These are phyloP conservation scores for Kodamaea nitidulidarum DNA, from an alignment of 805 yeast species.

Conservation along the genomic window DNA sequence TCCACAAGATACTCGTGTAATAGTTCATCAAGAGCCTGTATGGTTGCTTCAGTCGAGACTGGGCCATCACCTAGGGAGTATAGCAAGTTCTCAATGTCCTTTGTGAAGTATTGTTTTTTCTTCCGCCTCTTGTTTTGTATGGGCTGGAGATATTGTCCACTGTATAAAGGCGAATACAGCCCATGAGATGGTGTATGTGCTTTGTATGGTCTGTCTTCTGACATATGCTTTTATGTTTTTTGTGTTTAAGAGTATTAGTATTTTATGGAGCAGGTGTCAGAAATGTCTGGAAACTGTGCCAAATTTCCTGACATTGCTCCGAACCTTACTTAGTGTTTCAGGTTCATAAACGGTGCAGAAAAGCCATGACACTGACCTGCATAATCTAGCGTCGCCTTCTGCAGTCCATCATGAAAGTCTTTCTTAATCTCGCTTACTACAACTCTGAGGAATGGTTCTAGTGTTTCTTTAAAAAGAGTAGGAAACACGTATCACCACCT, in stretches of 20 bases:
- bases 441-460: no score
- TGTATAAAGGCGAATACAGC: neutral
- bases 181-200: neutral
- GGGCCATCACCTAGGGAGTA: constrained; percentile 43
- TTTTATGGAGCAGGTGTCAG: no score
- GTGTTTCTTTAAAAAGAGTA: no score
- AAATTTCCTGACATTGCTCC: neutral
- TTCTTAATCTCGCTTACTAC: no score
- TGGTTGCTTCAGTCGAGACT: constrained; percentile 34
- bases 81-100: constrained; percentile 39
- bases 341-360: no score
- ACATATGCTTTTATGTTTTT: neutral
- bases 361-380: no score
- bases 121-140: constrained; percentile 17
- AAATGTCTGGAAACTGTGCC: neutral
- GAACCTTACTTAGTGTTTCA: neutral
- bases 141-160: neutral
- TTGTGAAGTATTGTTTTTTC: constrained; percentile 35
- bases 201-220: neutral
- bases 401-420: no score
- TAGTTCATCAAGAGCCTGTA: constrained; percentile 37
- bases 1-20: constrained; percentile 35
- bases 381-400: no score
- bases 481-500: no score
- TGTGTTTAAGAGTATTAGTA: no score